These are phyloP conservation scores for Calocybe gambosa DNA, from an alignment of 1,284 basidiomycete genomes.

Conservation along the genomic window DNA sequence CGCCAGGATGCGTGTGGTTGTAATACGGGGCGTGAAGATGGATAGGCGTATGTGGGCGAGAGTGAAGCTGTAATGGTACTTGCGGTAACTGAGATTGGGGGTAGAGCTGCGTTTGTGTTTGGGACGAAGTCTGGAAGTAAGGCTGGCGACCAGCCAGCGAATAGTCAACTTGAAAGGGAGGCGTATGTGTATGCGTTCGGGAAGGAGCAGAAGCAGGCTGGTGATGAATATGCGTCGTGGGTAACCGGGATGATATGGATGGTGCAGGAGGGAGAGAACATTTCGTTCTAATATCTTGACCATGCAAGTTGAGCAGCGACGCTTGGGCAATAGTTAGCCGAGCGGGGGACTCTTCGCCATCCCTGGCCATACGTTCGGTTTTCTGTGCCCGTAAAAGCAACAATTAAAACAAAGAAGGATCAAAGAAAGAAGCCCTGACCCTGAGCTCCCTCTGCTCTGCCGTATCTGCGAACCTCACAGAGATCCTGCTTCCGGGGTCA, in stretches of 20 bases:
- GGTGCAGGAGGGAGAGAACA: slow-evolving; percentile 1
- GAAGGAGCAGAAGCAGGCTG: neutral
- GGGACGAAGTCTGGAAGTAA: slow-evolving; percentile 1
- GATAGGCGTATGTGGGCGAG: slow-evolving; percentile 2
- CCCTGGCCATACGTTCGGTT: slow-evolving; percentile 39
- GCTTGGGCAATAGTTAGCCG: slow-evolving; percentile 72
- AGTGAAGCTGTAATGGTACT: neutral
- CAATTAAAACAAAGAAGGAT: too few relatives aligned
- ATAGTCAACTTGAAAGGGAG: slow-evolving; percentile 31
- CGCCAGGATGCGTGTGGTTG: neutral
- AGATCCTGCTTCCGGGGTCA: slow-evolving; percentile 64
- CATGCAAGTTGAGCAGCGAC: slow-evolving; percentile 66
- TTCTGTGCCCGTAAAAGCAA: too few relatives aligned
- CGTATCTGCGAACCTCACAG: slow-evolving; percentile 68
- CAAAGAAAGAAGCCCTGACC: slow-evolving; percentile 24
- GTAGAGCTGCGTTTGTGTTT: neutral
- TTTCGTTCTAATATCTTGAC: slow-evolving; percentile 40
- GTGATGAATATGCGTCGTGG: neutral
- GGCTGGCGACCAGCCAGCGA: slow-evolving; percentile 23
- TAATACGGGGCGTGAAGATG: neutral
- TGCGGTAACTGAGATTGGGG: neutral
- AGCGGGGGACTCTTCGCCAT: slow-evolving; percentile 54
- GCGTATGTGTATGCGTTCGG: slow-evolving; percentile 10
- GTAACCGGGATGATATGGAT: too few relatives aligned
- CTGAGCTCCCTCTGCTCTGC: slow-evolving; percentile 44